phyloP scores from a whole-genome alignment of 169 alveolate species.

The Babesia ovata region DNA sequence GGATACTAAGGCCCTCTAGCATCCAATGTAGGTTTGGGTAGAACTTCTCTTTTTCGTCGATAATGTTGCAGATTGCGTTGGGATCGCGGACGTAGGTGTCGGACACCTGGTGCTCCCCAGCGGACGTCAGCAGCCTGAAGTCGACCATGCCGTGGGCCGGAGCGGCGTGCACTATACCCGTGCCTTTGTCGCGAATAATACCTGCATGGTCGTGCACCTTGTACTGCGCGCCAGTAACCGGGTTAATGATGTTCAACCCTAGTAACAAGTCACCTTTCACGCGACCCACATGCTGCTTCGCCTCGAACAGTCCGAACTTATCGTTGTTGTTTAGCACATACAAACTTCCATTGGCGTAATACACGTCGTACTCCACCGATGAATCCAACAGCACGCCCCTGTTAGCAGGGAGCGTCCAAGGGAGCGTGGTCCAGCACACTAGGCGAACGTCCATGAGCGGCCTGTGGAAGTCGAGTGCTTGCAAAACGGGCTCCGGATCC shows the following conservation, averaged over 20 bases:
- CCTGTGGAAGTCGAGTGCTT: constrained; percentile 38
- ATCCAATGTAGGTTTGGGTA: constrained; percentile 40
- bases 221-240: constrained; percentile 32
- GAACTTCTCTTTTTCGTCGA: constrained; percentile 55
- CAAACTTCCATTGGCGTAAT: constrained; percentile 8
- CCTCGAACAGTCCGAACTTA: constrained; percentile 9
- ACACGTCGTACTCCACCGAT: constrained; percentile 46
- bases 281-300: constrained; percentile 16
- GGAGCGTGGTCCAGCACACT: constrained; percentile 77
- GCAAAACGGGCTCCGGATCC: not conserved
- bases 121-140: constrained; percentile 26
- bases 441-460: constrained; percentile 47
- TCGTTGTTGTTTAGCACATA: constrained; percentile 33
- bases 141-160: constrained; percentile 67
- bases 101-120: not conserved
- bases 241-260: constrained; percentile 27
- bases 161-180: constrained; percentile 65
- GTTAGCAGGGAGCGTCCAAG: constrained; percentile 81
- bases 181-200: constrained; percentile 28
- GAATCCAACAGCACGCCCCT: constrained; percentile 69
- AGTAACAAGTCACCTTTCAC: constrained; percentile 25
- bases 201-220: constrained; percentile 37
- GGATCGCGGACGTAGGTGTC: constrained; percentile 14
- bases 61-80: constrained; percentile 33
- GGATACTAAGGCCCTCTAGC: constrained; percentile 39